phyloP scores from a whole-genome alignment of 164 flowering plant genomes.

The Paratinospora sagittata region DNA sequence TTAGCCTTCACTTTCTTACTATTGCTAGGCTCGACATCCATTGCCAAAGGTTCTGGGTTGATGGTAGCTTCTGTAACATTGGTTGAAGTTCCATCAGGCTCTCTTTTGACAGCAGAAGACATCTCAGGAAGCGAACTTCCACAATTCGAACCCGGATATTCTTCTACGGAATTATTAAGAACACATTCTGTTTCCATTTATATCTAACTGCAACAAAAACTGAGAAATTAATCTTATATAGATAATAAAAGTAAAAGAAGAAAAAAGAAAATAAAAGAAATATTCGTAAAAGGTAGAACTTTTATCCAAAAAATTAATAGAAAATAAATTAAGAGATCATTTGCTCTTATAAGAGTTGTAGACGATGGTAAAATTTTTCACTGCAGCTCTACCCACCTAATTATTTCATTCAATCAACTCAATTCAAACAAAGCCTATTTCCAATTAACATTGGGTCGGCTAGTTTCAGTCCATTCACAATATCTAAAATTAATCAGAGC shows the following conservation, averaged over 20 bases:
- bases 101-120: neutral
- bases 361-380: too few relatives aligned
- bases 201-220: slow-evolving; percentile 9
- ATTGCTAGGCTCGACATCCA: slow-evolving; percentile 12
- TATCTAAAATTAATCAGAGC: neutral
- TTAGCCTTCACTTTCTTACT: slow-evolving; percentile 21
- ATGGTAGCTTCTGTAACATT: slow-evolving; percentile 20
- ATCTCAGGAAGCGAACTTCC: neutral
- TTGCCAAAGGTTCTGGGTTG: slow-evolving; percentile 5
- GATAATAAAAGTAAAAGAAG: neutral
- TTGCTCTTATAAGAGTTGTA: too few relatives aligned
- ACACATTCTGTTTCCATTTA: slow-evolving; percentile 4
- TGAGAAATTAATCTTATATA: neutral
- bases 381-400: too few relatives aligned
- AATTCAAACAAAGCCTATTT: too few relatives aligned
- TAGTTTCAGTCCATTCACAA: neutral
- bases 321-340: too few relatives aligned
- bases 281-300: neutral
- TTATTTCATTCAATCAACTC: neutral
- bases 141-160: slow-evolving; percentile 3
- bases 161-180: slow-evolving; percentile 3
- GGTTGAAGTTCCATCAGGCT: slow-evolving; percentile 9
- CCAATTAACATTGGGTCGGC: too few relatives aligned
- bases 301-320: neutral
- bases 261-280: neutral